Evolutionary conservation across 441 rosid species (phyloP).

Genomic region (Corymbia calophylla): DNA sequence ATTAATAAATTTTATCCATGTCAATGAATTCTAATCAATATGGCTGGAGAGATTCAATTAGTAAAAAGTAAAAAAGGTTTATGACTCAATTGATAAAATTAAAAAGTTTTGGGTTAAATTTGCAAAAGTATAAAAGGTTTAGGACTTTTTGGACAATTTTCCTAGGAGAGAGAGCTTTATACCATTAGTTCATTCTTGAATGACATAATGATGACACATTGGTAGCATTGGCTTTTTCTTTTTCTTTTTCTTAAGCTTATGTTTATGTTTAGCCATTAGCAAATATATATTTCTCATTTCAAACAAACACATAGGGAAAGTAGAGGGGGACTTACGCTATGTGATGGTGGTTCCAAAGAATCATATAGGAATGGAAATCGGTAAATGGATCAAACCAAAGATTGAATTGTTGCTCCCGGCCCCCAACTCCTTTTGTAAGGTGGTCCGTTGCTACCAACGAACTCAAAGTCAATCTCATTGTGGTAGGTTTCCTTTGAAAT

Average conservation of each 20-base stretch:
- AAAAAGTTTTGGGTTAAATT: not conserved
- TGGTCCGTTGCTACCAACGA: conserved; percentile 21
- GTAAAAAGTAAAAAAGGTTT: too few species aligned
- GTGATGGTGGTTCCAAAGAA: conserved; percentile 30
- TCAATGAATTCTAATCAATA: too few species aligned
- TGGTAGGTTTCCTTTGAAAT: conserved; percentile 7
- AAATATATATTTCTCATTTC: not conserved
- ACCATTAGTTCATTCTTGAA: too few species aligned
- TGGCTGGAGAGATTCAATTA: too few species aligned
- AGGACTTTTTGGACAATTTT: too few species aligned
- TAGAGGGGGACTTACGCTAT: conserved; percentile 7
- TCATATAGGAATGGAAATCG: conserved; percentile 25
- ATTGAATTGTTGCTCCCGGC: conserved; percentile 21
- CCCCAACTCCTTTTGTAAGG: conserved; percentile 25
- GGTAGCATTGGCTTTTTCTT: not conserved
- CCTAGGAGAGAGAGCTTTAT: not conserved
- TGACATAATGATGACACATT: not conserved
- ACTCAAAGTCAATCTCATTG: conserved; percentile 37
- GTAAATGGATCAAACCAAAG: conserved; percentile 41
- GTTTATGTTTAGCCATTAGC: not conserved
- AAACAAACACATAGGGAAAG: not conserved
- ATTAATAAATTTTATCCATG: too few species aligned
- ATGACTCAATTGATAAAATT: too few species aligned
- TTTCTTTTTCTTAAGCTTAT: too few species aligned
- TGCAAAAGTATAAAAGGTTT: not conserved